phyloP scores from a whole-genome alignment of 495 filamentous ascomycete species.

The Lophiostoma macrostomum region DNA sequence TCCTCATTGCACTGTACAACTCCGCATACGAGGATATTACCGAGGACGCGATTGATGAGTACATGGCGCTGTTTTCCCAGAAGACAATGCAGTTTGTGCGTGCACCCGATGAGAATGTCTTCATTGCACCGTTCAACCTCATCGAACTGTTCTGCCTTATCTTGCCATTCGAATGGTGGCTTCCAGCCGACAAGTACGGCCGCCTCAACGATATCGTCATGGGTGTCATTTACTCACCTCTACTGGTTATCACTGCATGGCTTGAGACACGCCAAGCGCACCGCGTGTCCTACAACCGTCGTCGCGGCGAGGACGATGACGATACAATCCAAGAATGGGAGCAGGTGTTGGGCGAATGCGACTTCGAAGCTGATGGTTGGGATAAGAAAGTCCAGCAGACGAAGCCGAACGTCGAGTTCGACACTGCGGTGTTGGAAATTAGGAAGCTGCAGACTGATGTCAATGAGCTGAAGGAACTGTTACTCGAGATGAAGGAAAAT shows the following conservation, averaged over 20 bases:
- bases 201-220: slow-evolving; percentile 83
- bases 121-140: slow-evolving; percentile 89
- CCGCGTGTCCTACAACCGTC: slow-evolving; percentile 67
- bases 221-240: slow-evolving; percentile 78
- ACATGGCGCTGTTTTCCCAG: slow-evolving; percentile 78
- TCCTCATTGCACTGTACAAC: slow-evolving; percentile 95
- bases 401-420: slow-evolving; percentile 73
- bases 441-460: slow-evolving; percentile 67
- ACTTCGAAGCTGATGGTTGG: slow-evolving; percentile 82
- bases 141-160: slow-evolving; percentile 79
- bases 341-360: slow-evolving; percentile 64
- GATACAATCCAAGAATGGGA: slow-evolving; percentile 92
- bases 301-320: slow-evolving; percentile 83
- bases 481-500: slow-evolving; percentile 47
- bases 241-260: slow-evolving; percentile 74
- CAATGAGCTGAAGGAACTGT: slow-evolving; percentile 59
- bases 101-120: slow-evolving; percentile 96
- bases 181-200: slow-evolving; percentile 64
- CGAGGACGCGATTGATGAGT: slow-evolving; percentile 90
- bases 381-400: slow-evolving; percentile 66
- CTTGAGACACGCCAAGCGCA: slow-evolving; percentile 69
- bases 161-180: slow-evolving; percentile 94
- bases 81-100: slow-evolving; percentile 96
- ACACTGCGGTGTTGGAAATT: slow-evolving; percentile 66
- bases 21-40: slow-evolving; percentile 95